phyloP scores from a whole-genome alignment of 176 grass and related monocot genomes.

The Calamus simplicifolius region DNA sequence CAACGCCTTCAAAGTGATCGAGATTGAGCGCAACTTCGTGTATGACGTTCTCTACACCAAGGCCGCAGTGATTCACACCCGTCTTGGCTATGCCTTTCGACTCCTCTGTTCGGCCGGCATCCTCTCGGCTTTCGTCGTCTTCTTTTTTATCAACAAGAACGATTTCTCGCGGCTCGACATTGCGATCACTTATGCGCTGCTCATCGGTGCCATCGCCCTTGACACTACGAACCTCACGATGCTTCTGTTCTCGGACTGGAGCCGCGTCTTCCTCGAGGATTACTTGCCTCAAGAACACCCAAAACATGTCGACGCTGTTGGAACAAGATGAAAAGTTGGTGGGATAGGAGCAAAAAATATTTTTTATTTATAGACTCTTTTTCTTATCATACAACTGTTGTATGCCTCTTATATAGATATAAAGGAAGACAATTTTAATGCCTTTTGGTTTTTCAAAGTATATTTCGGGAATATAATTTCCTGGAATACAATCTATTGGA shows the following conservation, averaged over 20 bases:
- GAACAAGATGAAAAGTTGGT: no score
- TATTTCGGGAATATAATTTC: no score
- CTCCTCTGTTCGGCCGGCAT: conserved; percentile 28
- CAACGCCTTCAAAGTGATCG: conserved; percentile 19
- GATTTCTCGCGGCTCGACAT: conserved; percentile 18
- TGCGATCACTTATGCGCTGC: conserved; percentile 27
- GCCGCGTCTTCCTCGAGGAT: conserved; percentile 4
- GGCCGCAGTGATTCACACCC: conserved; percentile 30
- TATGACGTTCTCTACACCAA: conserved; percentile 42
- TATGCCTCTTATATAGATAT: no score
- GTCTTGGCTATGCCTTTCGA: conserved; percentile 30
- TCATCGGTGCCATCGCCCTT: conserved; percentile 21
- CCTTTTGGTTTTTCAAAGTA: no score
- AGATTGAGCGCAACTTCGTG: conserved; percentile 42
- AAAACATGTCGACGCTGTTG: background rate
- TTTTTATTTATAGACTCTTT: no score
- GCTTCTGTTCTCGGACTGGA: conserved; percentile 23
- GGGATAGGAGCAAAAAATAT: no score
- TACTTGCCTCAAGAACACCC: background rate
- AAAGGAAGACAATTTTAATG: no score
- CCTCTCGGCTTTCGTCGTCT: conserved; percentile 28
- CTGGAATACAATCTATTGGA: no score
- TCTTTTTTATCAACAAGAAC: background rate
- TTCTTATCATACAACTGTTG: no score
- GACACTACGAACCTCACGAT: conserved; percentile 14